phyloP scores from a whole-genome alignment of 2,329 filamentous ascomycete genomes.

The Epichloe hybrida region DNA sequence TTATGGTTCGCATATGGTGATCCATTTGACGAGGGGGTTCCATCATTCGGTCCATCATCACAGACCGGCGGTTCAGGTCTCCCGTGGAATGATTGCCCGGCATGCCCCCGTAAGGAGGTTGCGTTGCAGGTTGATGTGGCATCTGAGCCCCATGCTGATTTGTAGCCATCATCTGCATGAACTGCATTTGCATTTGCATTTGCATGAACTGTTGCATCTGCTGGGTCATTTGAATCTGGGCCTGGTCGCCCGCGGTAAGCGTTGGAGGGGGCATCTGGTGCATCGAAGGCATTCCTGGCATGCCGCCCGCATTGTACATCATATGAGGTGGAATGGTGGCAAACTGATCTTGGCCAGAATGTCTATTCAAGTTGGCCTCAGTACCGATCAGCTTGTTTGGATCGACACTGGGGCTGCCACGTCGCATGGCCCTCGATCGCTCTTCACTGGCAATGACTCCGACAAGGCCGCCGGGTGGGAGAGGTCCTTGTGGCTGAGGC shows the following conservation, averaged over 20 bases:
- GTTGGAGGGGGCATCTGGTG: constrained; percentile 31
- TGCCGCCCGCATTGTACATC: constrained; percentile 23
- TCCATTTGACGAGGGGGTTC: constrained; percentile 29
- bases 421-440: constrained; percentile 59
- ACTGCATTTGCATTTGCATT: constrained; percentile 93
- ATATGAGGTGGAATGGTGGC: constrained; percentile 32
- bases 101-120: constrained; percentile 14
- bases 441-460: constrained; percentile 83
- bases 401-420: constrained; percentile 63
- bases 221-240: constrained; percentile 67
- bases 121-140: constrained; percentile 17
- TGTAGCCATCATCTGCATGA: constrained; percentile 68
- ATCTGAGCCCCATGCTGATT: constrained; percentile 20
- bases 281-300: constrained; percentile 16
- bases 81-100: constrained; percentile 28
- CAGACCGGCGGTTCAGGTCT: constrained; percentile 31
- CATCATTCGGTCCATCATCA: constrained; percentile 32
- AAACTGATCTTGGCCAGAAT: constrained; percentile 33
- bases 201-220: constrained; percentile 84
- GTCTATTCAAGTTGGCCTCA: constrained; percentile 23
- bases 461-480: constrained; percentile 65
- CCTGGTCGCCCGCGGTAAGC: constrained; percentile 52
- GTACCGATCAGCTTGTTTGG: constrained; percentile 21
- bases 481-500: constrained; percentile 22
- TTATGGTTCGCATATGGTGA: constrained; percentile 55